Evolutionary conservation across 1,284 basidiomycete genomes (phyloP), one percentile per base, ranked within the genome.

Genomic region (Moesziomyces parantarcticus): DNA sequence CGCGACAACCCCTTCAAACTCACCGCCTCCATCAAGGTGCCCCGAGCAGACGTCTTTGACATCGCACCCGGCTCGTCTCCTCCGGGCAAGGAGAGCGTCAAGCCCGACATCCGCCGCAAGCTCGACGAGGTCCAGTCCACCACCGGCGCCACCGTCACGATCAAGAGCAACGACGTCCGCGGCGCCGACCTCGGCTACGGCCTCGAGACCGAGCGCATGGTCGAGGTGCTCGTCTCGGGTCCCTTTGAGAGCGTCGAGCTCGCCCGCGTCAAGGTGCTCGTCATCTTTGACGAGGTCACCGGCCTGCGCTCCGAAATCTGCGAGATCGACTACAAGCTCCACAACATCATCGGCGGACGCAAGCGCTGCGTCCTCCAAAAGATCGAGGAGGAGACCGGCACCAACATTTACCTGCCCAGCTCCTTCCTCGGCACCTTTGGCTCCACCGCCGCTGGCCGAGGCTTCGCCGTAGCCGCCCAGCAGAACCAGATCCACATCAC

Each of bases 351-450:
- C 68, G 92, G 93, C 13, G 93, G 93, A 21, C 90, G 93, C 68
- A 97, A 97, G 85, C 92, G 96, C 48, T 88, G 88, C 60, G 88
- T 92, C 23, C 87, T 99, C 43, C 96, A 98, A 85, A 88, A 91
- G 8, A 97, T 99, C 60, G 93, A 97, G 84, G 94, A 98, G 85
- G 94, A 98, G 85, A 98, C 96, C 0, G 94, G 91, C 0, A 97
- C 96, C 59, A 99, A 96, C 83, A 93, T 99, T 65, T 99, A 98
- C 85, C 88, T 93, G 72, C 94, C 96, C 29, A 93, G 93, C 6
- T 91, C 94, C 44, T 87, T 98, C 54, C 92, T 94, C 74, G 93
- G 92, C 48, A 89, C 95, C 21, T 87, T 95, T 48, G 70, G 72
- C 23, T 62, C 69, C 26, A 45, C 41, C 18, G 44, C 61, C n/a